Evolutionary conservation across 306 rosid genomes (phyloP), one percentile per base, ranked within the genome.

Genomic region (Heteromeles arbutifolia): DNA sequence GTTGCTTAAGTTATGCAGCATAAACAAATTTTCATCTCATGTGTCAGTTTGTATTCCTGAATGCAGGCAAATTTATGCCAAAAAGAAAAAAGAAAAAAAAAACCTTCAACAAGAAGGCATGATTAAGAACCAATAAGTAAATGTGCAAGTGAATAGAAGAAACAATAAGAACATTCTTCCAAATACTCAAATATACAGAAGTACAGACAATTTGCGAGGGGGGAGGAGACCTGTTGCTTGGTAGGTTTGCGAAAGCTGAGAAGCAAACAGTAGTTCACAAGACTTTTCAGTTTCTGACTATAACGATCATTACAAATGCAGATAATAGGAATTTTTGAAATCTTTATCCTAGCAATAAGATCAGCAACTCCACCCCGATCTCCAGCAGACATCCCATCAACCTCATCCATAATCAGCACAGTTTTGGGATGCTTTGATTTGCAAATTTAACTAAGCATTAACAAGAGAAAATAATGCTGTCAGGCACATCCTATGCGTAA

Each of bases 381-480:
- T 81, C 99, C 99, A 81, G 99, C 99, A 76, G 99, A 95, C 99
- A 95, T 92, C 84, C 99, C 99, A 84, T 95, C 97, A 75, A 95
- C 99, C 79, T 95, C 99, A 56, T 95, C 99, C 99, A 95, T 95
- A 80, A 95, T 90, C 70, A 95, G 92, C 78, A 95, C 99, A 70
- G 93, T 83, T 88, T 89, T 92, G 52, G 87, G 78, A 65, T 39
- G 89, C 83, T 86, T 89, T 54, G 91, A 78, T 89, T 97, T 95
- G 90, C 75, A 90, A 41, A 76, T 69, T 84, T 22, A 73, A 74
- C 53, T 7, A 57, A 72, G n/a, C 26, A 65, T 71, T 73, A 77
- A 78, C 25, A 25, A 24, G 3, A 76, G 65, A 52, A 75, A 50
- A 77, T 65, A 54, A 61, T 81, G 70, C 26, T 65, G 18, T 5